Base-by-base conservation (phyloP, 345 rosid genomes). In the Laguncularia racemosa region DNA sequence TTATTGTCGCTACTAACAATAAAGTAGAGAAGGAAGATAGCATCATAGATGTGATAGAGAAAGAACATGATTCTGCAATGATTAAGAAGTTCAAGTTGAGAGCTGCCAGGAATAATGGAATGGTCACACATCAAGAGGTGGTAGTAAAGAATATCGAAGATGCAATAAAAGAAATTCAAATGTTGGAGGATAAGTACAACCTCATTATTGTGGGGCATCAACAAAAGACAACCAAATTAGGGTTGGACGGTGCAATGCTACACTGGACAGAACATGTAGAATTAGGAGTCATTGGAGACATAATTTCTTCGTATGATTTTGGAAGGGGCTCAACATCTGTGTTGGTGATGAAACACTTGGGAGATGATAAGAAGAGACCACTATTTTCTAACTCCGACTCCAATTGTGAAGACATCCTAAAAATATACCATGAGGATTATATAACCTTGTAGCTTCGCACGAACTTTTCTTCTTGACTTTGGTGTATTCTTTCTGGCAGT, bases 291-390 rank as follows among this genome's bases (percentile, higher is more conserved):
- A 19, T 59, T 18, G 63, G 63, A 11, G 63, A 59, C 17, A 46
- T 59, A 15, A 23, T 59, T 11, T 46, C 63, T 16, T 59, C 63
- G 46, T 15, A 44, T 4, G 55, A 49, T 11, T 59, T 59, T 38
- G 44, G 17, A 16, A 33, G 19, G 43, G 28, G 20, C 9, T 6
- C n/a, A 14, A 49, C 55, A 44, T 50, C 63, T 45, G 63, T 50
- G 45, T 40, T 59, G 55, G 63, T 59, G 12, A 50, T 59, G 63
- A 40, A 49, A 43, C 63, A 59, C 44, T 40, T 13, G 16, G 63
- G 28, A 28, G 53, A 49, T 19, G 55, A 33, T 33, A 33, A 6
- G 9, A 7, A 7, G 7, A 10, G 40, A 4, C 11, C 40, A 33
- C 9, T 6, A 0, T 33, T 7, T 33, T 33, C 40, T 33, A 33